Evolutionary conservation across 768 basidiomycete species (phyloP).

Genomic region (Panaeolus papilionaceus): DNA sequence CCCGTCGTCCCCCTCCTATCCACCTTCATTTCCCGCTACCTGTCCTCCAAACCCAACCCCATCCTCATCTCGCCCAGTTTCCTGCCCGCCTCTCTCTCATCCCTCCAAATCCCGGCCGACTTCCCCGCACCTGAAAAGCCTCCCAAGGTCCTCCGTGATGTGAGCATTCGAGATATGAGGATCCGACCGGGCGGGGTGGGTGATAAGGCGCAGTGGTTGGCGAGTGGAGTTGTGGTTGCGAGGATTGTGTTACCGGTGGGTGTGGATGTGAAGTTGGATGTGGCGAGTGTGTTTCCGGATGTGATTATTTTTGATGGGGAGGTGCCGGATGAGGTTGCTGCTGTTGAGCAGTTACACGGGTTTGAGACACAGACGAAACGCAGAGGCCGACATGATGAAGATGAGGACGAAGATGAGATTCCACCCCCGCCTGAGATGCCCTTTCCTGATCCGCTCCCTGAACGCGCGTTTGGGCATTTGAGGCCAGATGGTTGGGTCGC

Average conservation of each 20-base stretch:
- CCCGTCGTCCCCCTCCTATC: constrained; percentile 54
- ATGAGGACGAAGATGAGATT: constrained; percentile 17
- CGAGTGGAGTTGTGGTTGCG: constrained; percentile 74
- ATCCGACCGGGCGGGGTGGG: constrained; percentile 41
- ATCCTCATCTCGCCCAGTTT: constrained; percentile 61
- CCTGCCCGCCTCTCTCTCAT: constrained; percentile 40
- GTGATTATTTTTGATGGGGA: constrained; percentile 81
- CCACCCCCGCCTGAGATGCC: constrained; percentile 50
- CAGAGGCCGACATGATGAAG: constrained; percentile 1
- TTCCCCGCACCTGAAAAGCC: constrained; percentile 73
- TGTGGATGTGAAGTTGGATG: constrained; percentile 68
- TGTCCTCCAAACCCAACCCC: constrained; percentile 60
- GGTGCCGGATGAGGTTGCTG: constrained; percentile 41
- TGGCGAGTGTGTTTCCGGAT: constrained; percentile 74
- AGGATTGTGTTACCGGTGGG: constrained; percentile 72
- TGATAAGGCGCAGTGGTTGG: constrained; percentile 52
- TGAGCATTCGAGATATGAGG: constrained; percentile 80
- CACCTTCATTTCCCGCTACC: constrained; percentile 66
- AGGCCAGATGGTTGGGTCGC: constrained; percentile 73
- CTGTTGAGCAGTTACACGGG: constrained; percentile 1
- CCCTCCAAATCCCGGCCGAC: constrained; percentile 24
- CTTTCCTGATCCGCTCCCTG: constrained; percentile 71
- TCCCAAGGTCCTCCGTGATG: constrained; percentile 71
- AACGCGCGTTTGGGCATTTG: constrained; percentile 78
- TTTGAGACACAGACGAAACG: not conserved